Evolutionary conservation across 2,329 filamentous ascomycete genomes (phyloP), one percentile per base, ranked within the genome.

Genomic region (Alternaria infectoria): DNA sequence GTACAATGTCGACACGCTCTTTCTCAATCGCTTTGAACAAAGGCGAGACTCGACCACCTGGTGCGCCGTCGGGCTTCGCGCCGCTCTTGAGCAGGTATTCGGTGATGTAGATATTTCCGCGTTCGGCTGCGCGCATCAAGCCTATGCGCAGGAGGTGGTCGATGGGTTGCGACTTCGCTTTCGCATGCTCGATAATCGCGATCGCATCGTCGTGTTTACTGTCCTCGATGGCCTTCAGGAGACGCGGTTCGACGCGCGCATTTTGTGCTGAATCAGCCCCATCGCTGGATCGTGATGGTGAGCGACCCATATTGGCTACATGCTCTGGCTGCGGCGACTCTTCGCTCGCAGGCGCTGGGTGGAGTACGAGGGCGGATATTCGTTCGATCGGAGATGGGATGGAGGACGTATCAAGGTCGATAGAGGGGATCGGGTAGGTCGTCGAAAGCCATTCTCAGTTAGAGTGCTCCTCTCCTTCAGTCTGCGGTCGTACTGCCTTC

Each of bases 111-210:
- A 66, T 69, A 45, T 78, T 76, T 13, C 71, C 72, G 46, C 74
- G 72, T 61, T 80, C 76, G 61, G 76, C 70, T 13, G 76, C 75
- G 57, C 77, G 76, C 72, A 77, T 72, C 17, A 80, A 55, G 3
- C 73, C 77, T 54, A 80, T 79, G 62, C 77, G 76, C 47, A 80
- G 66, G 32, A 80, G 70, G 70, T 78, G 74, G 40, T 78, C 77
- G 65, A 64, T 59, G 30, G 74, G 73, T 60, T 77, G 73, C 52
- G 70, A 66, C 58, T 75, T 75, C 9, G 69, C 64, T 56, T 74
- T 75, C 32, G 74, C 74, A 26, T 75, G 62, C 57, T 80, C 76
- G 72, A 80, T 77, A n/a, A 79, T 76, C 19, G 74, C 72, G 46
- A 75, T 71, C 10, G 70, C 74, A n/a, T 76, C 73, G 23, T 72